A percentile compares a stretch with the other conserved stretches of the same genome.
Evolutionary conservation across 306 rosid species (phyloP).

Genomic region (Gastrolobium villosum): DNA sequence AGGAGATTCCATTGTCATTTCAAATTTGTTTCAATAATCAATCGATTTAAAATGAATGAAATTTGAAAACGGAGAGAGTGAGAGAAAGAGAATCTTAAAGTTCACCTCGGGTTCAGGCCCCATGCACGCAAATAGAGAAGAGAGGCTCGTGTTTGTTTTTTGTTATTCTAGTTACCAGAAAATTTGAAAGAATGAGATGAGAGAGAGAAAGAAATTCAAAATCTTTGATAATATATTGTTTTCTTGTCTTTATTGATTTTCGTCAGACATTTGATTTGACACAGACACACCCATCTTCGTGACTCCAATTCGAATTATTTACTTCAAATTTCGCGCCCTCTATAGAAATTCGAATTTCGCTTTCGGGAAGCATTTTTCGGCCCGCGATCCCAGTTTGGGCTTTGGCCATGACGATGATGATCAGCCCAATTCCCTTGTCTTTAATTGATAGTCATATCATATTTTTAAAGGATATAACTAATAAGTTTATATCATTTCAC

Average conservation of each 20-base stretch:
- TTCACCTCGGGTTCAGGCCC: neutral
- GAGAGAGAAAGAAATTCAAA: neutral
- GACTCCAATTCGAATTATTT: neutral
- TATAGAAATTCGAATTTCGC: neutral
- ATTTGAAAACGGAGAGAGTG: conserved; percentile 10
- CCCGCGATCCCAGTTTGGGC: neutral
- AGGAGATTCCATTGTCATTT: too few species aligned
- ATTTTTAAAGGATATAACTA: too few species aligned
- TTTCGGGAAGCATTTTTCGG: neutral
- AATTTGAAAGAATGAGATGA: neutral
- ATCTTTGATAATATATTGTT: neutral
- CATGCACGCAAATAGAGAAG: conserved; percentile 37
- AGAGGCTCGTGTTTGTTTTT: neutral
- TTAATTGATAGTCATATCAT: too few species aligned
- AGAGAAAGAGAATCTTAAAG: neutral
- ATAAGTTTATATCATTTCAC: too few species aligned
- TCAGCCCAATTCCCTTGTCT: neutral
- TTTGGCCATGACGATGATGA: neutral
- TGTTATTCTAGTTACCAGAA: too few species aligned
- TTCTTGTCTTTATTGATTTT: neutral
- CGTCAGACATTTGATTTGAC: neutral
- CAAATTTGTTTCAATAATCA: too few species aligned
- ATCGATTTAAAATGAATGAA: neutral
- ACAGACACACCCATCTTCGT: neutral
- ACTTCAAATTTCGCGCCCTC: conserved; percentile 38